Evolutionary conservation across 345 rosid species (phyloP).

Genomic region (Salix suchowensis): DNA sequence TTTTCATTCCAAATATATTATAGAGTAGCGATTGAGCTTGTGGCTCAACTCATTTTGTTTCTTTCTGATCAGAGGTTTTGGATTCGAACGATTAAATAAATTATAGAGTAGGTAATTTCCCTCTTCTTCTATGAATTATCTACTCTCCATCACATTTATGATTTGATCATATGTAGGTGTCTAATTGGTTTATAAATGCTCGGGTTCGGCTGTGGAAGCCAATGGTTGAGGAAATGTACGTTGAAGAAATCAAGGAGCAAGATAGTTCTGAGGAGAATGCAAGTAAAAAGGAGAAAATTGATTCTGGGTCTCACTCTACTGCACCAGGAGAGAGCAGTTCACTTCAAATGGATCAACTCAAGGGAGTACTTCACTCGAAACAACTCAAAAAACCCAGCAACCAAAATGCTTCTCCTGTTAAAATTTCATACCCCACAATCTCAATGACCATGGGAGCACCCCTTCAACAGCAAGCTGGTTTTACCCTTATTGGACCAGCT

Average conservation of each 20-base stretch:
- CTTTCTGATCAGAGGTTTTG: too few relatives aligned
- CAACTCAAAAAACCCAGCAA: constrained; percentile 16
- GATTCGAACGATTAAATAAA: too few relatives aligned
- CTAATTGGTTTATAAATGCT: constrained; percentile 79
- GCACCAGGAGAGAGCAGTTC: constrained; percentile 4
- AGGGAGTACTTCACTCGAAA: constrained; percentile 17
- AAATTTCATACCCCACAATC: constrained; percentile 31
- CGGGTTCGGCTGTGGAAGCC: constrained; percentile 89
- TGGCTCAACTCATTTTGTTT: too few relatives aligned
- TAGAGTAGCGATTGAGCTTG: not conserved
- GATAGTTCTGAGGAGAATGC: constrained; percentile 23
- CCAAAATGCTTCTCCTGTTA: constrained; percentile 17
- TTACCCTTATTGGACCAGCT: constrained; percentile 37
- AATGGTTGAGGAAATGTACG: constrained; percentile 79
- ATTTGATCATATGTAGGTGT: constrained; percentile 38
- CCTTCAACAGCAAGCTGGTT: constrained; percentile 23
- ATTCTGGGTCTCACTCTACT: constrained; percentile 3
- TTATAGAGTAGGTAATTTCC: not conserved
- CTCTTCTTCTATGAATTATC: not conserved
- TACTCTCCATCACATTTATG: not conserved
- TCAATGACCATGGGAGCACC: constrained; percentile 33
- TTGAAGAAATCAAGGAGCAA: constrained; percentile 50
- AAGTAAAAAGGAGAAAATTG: constrained; percentile 20
- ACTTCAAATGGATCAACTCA: constrained; percentile 21
- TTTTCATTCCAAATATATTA: not conserved